These are phyloP conservation scores for Phaeosphaeriaceae sp. DNA, from an alignment of 2,329 filamentous ascomycete genomes.

Conservation along the genomic window DNA sequence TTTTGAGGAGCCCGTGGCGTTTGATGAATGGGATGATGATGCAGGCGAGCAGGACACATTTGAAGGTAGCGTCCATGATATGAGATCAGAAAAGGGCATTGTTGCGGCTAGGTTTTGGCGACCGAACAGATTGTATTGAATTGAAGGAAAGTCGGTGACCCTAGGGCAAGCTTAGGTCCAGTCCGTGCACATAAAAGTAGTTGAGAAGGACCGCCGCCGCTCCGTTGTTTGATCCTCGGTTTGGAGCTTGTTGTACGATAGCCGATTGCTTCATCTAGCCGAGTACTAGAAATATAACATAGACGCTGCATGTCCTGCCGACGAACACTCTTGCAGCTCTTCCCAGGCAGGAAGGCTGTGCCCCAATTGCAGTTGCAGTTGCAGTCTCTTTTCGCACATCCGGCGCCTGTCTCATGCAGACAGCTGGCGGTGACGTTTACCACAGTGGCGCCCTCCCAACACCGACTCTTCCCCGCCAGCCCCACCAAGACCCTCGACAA, in stretches of 20 bases:
- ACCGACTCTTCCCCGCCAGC: slow-evolving; percentile 41
- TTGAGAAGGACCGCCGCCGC: slow-evolving; percentile 7
- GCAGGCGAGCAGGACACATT: not conserved
- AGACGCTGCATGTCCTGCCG: slow-evolving; percentile 32
- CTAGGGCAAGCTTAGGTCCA: not conserved
- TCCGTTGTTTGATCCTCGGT: slow-evolving; percentile 33
- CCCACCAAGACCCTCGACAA: slow-evolving; percentile 49
- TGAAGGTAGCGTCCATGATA: slow-evolving; percentile 4
- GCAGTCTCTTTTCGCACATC: slow-evolving; percentile 22
- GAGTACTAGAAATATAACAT: slow-evolving; percentile 15
- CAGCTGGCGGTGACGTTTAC: slow-evolving; percentile 45
- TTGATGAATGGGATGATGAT: not conserved
- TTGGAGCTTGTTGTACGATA: slow-evolving; percentile 19
- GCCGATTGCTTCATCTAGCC: slow-evolving; percentile 25
- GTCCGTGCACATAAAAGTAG: slow-evolving; percentile 20
- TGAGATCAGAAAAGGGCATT: slow-evolving; percentile 9
- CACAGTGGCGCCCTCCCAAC: slow-evolving; percentile 48
- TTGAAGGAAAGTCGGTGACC: not conserved
- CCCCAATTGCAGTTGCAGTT: slow-evolving; percentile 21
- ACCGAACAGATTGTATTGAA: slow-evolving; percentile 54
- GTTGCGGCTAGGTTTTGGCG: slow-evolving; percentile 51
- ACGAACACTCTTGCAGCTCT: slow-evolving; percentile 31
- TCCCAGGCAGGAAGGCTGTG: slow-evolving; percentile 24
- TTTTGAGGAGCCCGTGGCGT: not conserved
- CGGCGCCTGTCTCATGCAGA: slow-evolving; percentile 43